A percentile compares a stretch with the other conserved stretches of the same genome.
Evolutionary conservation across 176 grass and related monocot genomes (phyloP).

Genomic region (Raddia guianensis): DNA sequence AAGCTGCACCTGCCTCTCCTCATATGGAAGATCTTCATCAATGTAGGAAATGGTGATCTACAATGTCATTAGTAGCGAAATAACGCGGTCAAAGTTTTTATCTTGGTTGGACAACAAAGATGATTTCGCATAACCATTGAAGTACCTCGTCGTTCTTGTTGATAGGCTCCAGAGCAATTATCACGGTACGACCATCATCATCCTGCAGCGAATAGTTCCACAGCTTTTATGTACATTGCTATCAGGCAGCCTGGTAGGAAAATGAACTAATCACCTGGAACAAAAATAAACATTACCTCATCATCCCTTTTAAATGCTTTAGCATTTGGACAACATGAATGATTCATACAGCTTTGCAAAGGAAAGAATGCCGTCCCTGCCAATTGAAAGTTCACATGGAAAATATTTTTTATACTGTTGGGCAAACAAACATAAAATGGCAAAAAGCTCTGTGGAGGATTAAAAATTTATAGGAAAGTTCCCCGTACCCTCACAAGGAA

Average conservation of each 20-base stretch:
- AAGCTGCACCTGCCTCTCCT: slow-evolving; percentile 76
- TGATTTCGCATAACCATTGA: not conserved
- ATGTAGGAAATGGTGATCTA: slow-evolving; percentile 95
- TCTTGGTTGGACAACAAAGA: not conserved
- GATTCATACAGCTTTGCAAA: slow-evolving; percentile 98
- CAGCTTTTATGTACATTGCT: slow-evolving; percentile 24
- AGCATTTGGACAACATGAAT: slow-evolving; percentile 92
- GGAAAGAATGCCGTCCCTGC: slow-evolving; percentile 92
- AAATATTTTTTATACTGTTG: not conserved
- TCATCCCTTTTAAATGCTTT: slow-evolving; percentile 97
- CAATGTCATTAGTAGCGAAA: not conserved
- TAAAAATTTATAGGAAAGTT: slow-evolving; percentile 6
- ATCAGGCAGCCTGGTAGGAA: slow-evolving; percentile 19
- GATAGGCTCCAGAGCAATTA: slow-evolving; percentile 66
- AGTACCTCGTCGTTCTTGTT: slow-evolving; percentile 76
- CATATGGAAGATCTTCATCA: slow-evolving; percentile 74
- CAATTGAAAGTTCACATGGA: slow-evolving; percentile 33
- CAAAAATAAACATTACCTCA: slow-evolving; percentile 44
- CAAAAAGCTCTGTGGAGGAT: not conserved
- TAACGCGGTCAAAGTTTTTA: not conserved
- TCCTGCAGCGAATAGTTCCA: slow-evolving; percentile 58
- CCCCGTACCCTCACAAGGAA: slow-evolving; percentile 76
- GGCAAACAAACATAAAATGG: slow-evolving; percentile 5
- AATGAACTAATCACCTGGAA: slow-evolving; percentile 7
- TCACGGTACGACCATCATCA: slow-evolving; percentile 68